Evolutionary conservation across 2,329 filamentous ascomycete species (phyloP), one percentile per base, ranked within the genome.

Genomic region (Pyrenophora seminiperda): DNA sequence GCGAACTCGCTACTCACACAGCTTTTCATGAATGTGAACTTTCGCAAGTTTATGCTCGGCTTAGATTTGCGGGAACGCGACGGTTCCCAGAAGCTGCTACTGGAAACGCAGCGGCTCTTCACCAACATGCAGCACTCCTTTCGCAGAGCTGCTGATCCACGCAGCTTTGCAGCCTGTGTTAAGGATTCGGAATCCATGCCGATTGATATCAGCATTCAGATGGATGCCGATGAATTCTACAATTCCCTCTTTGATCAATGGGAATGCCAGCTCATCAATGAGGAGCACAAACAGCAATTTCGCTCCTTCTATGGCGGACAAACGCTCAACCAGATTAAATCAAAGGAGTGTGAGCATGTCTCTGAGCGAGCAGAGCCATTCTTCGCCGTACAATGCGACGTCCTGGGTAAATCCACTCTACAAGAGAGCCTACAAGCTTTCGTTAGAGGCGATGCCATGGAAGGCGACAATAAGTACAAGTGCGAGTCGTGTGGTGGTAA

Each of bases 191-290:
- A 96, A 29, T 89, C 91, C 50, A 82, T 85, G 2, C 80, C 83
- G 13, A 95, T 99, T 56, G 91, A 97, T 71, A 87, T 95, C 19
- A 85, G 87, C 47, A 85, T 89, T 51, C 94, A 99, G 72, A 97
- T 99, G 90, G 94, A 99, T 68, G 94, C 97, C 4, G 94, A 97
- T 62, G 92, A 97, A 70, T 99, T 97, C 70, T 97, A 95, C 76
- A 96, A 94, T 65, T 81, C 96, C 4, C 81, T 99, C 0, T 94
- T 97, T 63, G 91, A 96, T 71, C 84, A 91, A 19, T 91, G 91
- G 83, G 95, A 99, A 68, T 83, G 84, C 7, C 90, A 96, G 65
- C 84, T 97, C 58, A 73, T 82, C 14, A 81, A 82, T 7, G 73
- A 79, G 2, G 80, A 85, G n/a, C 83, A 85, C 27, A 96, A 90